Conservation (phyloP, 2,329 filamentous ascomycete genomes). For the Fusarium nematophilum region DNA sequence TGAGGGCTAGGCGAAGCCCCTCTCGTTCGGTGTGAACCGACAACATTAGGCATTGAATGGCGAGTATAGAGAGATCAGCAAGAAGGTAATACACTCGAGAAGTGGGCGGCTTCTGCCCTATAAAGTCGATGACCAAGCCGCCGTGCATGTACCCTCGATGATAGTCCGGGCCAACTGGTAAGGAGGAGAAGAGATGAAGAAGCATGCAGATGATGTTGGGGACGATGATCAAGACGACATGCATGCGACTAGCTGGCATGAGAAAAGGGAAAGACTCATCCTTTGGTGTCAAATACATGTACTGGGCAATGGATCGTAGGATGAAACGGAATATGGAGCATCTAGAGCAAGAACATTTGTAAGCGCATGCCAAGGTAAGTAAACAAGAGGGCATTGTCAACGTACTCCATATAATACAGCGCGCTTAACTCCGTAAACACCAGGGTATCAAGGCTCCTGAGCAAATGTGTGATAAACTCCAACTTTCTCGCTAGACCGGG, state of each 20-base stretch:
- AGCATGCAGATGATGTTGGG: constrained; percentile 71
- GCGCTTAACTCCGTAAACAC: constrained; percentile 73
- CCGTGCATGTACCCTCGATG: constrained; percentile 75
- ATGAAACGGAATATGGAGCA: constrained; percentile 73
- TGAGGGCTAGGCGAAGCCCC: constrained; percentile 62
- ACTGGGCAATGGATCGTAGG: constrained; percentile 68
- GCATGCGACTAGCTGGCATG: constrained; percentile 66
- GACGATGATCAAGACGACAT: constrained; percentile 67
- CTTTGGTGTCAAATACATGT: constrained; percentile 73
- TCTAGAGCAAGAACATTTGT: constrained; percentile 52
- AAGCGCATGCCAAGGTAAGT: constrained; percentile 14
- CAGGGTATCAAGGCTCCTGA: constrained; percentile 70
- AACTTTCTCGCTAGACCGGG: constrained; percentile 66
- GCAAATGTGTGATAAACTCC: constrained; percentile 69
- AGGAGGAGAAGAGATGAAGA: constrained; percentile 65
- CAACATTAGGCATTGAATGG: constrained; percentile 72
- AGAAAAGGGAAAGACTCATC: constrained; percentile 66
- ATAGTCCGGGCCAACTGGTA: constrained; percentile 68
- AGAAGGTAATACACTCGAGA: constrained; percentile 66
- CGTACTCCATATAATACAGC: constrained; percentile 78
- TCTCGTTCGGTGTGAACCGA: constrained; percentile 71
- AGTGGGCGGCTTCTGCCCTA: constrained; percentile 72
- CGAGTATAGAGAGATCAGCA: constrained; percentile 66
- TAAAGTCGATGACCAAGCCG: constrained; percentile 74
- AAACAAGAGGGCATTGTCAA: constrained; percentile 9